phyloP scores from a whole-genome alignment of 352 stramenopile genomes.

The Albugo candida region DNA sequence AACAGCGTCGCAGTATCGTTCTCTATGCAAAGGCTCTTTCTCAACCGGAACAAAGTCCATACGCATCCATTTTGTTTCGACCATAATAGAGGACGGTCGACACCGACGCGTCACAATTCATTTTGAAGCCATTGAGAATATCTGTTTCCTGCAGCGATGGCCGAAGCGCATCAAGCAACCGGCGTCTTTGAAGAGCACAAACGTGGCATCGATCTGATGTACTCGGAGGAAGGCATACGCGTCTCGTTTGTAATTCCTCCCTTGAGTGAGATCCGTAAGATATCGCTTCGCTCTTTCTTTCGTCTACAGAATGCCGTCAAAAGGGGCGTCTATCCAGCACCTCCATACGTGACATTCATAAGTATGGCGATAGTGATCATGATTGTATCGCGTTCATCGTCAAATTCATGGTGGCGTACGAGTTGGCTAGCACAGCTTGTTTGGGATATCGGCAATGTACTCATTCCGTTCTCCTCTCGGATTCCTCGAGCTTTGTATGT shows the following conservation, averaged over 20 bases:
- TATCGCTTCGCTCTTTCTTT: constrained; percentile 33
- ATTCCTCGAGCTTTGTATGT: constrained; percentile 57
- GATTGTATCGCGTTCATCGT: constrained; percentile 29
- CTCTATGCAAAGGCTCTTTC: constrained; percentile 22
- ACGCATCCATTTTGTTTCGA: no score
- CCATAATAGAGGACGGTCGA: no score
- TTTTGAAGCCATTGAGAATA: no score
- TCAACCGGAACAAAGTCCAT: constrained; percentile 18
- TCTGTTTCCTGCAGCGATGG: constrained; percentile 17
- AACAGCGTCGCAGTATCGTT: constrained; percentile 18
- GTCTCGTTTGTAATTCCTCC: constrained; percentile 72
- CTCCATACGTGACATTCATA: constrained; percentile 22
- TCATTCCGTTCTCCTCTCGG: constrained; percentile 45
- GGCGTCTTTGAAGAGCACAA: constrained; percentile 76
- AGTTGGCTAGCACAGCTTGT: constrained; percentile 46
- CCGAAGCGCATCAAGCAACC: constrained; percentile 70
- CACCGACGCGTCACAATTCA: no score
- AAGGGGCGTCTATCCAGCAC: constrained; percentile 57
- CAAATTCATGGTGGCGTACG: constrained; percentile 75
- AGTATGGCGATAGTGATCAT: constrained; percentile 38
- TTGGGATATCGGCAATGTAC: constrained; percentile 57
- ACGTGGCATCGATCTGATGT: constrained; percentile 67
- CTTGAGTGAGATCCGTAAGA: constrained; percentile 50
- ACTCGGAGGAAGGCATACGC: constrained; percentile 65
- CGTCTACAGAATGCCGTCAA: constrained; percentile 51